Evolutionary conservation across 192 early-diverging fungal genomes (phyloP).

Genomic region (Coemansia sp.): DNA sequence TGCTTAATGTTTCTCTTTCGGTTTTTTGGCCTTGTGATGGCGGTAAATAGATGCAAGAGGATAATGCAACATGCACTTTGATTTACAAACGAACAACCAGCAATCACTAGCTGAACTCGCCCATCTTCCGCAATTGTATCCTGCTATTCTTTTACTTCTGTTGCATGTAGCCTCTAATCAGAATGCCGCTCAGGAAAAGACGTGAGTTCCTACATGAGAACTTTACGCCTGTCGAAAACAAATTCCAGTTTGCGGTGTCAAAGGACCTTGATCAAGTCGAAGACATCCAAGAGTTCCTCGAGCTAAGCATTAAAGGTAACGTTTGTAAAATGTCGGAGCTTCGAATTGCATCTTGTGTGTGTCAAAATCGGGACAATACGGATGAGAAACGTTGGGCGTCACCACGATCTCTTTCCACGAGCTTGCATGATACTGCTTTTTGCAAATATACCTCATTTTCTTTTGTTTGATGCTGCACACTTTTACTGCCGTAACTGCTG

Average conservation of each 20-base stretch:
- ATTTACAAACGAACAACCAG: background rate
- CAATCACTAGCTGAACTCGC: background rate
- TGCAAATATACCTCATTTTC: constrained; percentile 7
- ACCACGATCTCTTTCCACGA: background rate
- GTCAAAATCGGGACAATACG: background rate
- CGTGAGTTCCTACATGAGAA: constrained; percentile 67
- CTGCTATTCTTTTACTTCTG: background rate
- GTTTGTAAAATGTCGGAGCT: background rate
- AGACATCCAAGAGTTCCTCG: constrained; percentile 87
- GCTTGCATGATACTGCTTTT: background rate
- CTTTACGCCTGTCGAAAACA: constrained; percentile 79
- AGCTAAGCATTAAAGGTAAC: constrained; percentile 49
- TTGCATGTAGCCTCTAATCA: constrained; percentile 65
- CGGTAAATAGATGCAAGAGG: background rate
- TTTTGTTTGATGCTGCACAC: constrained; percentile 3
- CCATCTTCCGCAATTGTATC: background rate
- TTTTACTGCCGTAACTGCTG: background rate
- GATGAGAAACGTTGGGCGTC: background rate
- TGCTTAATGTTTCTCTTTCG: background rate
- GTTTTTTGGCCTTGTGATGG: background rate
- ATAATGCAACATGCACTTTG: background rate
- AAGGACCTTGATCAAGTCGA: constrained; percentile 83
- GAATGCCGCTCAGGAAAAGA: constrained; percentile 70
- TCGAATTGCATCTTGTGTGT: background rate
- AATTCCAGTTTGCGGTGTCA: constrained; percentile 86